These are phyloP conservation scores for Pythium graminicola DNA, from an alignment of 352 stramenopile genomes.

Conservation along the genomic window DNA sequence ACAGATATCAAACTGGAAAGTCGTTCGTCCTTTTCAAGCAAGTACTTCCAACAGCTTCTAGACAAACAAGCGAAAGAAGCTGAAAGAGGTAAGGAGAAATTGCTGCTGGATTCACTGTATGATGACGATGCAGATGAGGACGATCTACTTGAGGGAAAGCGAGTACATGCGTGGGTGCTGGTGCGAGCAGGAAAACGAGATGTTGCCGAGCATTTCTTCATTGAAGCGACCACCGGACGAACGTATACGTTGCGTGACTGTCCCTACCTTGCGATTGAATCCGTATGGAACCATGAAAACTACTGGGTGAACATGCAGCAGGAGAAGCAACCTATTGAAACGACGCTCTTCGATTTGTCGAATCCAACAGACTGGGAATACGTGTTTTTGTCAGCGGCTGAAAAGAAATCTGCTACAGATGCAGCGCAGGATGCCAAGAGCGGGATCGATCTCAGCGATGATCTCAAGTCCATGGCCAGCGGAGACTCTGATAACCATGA, in stretches of 20 bases:
- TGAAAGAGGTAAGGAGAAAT: constrained; percentile 32
- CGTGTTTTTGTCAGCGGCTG: constrained; percentile 78
- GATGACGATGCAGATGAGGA: constrained; percentile 66
- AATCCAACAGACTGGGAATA: constrained; percentile 89
- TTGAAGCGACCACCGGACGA: constrained; percentile 90
- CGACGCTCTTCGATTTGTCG: constrained; percentile 75
- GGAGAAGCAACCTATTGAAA: constrained; percentile 39
- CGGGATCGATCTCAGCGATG: constrained; percentile 43
- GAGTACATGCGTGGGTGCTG: constrained; percentile 89
- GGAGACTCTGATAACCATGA: constrained; percentile 54
- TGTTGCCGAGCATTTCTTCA: constrained; percentile 79
- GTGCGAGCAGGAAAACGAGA: constrained; percentile 88
- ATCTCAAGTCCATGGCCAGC: constrained; percentile 45
- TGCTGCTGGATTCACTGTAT: constrained; percentile 38
- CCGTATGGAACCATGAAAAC: constrained; percentile 93
- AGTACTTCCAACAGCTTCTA: constrained; percentile 51
- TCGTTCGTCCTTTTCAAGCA: constrained; percentile 60
- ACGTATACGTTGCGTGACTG: constrained; percentile 68
- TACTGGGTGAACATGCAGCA: constrained; percentile 95
- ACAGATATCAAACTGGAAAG: constrained; percentile 37
- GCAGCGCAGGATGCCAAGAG: constrained; percentile 41
- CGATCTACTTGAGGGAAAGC: constrained; percentile 62
- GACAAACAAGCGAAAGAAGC: constrained; percentile 39
- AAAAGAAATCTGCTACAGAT: constrained; percentile 52
- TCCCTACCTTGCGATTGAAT: constrained; percentile 87